phyloP scores from a whole-genome alignment of 768 basidiomycete species.

The Collybiopsis luxurians region DNA sequence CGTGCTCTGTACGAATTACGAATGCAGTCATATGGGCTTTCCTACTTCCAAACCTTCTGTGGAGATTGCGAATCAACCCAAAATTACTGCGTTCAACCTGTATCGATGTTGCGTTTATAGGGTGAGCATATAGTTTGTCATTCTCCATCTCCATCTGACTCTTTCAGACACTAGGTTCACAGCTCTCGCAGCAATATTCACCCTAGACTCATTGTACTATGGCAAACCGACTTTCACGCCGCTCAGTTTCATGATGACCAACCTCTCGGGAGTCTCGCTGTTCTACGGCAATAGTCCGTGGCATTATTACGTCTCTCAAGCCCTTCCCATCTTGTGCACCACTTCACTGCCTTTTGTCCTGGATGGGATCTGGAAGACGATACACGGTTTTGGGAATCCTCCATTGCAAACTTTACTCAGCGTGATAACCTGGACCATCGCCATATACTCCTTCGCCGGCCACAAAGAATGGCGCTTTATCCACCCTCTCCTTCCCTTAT shows the following conservation, averaged over 20 bases:
- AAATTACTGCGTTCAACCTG: constrained; percentile 23
- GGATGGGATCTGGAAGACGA: constrained; percentile 49
- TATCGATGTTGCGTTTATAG: constrained; percentile 36
- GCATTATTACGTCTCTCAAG: constrained; percentile 91
- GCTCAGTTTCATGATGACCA: constrained; percentile 79
- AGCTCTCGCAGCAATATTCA: constrained; percentile 28
- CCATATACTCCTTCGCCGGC: constrained; percentile 72
- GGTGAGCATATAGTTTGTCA: constrained; percentile 35
- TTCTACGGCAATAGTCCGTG: constrained; percentile 87
- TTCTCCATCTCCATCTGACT: not conserved
- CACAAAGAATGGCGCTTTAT: constrained; percentile 99
- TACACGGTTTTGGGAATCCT: constrained; percentile 21
- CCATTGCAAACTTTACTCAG: constrained; percentile 43
- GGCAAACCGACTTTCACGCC: constrained; percentile 66
- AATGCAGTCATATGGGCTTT: constrained; percentile 85
- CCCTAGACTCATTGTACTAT: constrained; percentile 73
- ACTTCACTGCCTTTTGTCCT: constrained; percentile 71
- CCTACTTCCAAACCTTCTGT: constrained; percentile 57
- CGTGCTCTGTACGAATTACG: constrained; percentile 85
- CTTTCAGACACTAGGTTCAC: constrained; percentile 23
- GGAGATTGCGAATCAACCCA: constrained; percentile 41
- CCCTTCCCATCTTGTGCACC: constrained; percentile 76
- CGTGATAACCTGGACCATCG: constrained; percentile 58
- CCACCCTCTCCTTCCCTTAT: constrained; percentile 83
- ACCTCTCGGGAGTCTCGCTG: constrained; percentile 81